Evolutionary conservation across 2,329 filamentous ascomycete species (phyloP).

Genomic region (Stenocarpella maydis): DNA sequence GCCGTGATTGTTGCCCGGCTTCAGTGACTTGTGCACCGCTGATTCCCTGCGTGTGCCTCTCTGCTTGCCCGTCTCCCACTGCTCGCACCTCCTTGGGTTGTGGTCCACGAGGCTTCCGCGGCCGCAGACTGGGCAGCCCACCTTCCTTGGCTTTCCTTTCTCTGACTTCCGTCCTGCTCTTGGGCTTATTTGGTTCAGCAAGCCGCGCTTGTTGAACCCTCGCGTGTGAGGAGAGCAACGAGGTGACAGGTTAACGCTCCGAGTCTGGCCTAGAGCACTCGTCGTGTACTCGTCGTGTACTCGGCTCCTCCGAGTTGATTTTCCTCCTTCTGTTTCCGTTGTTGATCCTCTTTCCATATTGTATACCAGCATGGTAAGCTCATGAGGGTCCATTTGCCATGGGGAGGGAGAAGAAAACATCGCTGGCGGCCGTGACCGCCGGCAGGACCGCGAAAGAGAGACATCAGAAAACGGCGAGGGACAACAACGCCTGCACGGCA

Average conservation of each 20-base stretch:
- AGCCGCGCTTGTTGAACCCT: slow-evolving; percentile 30
- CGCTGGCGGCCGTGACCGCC: slow-evolving; percentile 38
- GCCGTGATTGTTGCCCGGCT: slow-evolving; percentile 29
- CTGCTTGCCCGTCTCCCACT: slow-evolving; percentile 22
- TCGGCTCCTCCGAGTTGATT: slow-evolving; percentile 23
- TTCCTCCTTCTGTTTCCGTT: slow-evolving; percentile 7
- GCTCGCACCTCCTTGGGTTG: slow-evolving; percentile 14
- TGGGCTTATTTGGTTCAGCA: slow-evolving; percentile 25
- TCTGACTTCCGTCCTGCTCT: slow-evolving; percentile 26
- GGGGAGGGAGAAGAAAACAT: slow-evolving; percentile 43
- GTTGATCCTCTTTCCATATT: slow-evolving; percentile 4
- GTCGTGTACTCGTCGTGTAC: slow-evolving; percentile 23
- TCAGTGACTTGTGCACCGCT: slow-evolving; percentile 26
- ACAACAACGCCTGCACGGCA: slow-evolving; percentile 40
- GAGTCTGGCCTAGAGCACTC: slow-evolving; percentile 11
- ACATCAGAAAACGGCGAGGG: slow-evolving; percentile 42
- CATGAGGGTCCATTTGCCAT: slow-evolving; percentile 38
- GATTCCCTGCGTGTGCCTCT: slow-evolving; percentile 3
- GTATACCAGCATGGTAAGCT: slow-evolving; percentile 39
- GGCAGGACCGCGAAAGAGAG: slow-evolving; percentile 44
- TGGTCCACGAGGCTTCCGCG: slow-evolving; percentile 17
- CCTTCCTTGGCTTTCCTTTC: slow-evolving; percentile 22
- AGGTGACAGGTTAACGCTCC: slow-evolving; percentile 13
- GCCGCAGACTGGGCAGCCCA: slow-evolving; percentile 17
- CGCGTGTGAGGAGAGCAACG: slow-evolving; percentile 2